phyloP scores from a whole-genome alignment of 2,329 filamentous ascomycete species.

The Didymosphaeria variabile region DNA sequence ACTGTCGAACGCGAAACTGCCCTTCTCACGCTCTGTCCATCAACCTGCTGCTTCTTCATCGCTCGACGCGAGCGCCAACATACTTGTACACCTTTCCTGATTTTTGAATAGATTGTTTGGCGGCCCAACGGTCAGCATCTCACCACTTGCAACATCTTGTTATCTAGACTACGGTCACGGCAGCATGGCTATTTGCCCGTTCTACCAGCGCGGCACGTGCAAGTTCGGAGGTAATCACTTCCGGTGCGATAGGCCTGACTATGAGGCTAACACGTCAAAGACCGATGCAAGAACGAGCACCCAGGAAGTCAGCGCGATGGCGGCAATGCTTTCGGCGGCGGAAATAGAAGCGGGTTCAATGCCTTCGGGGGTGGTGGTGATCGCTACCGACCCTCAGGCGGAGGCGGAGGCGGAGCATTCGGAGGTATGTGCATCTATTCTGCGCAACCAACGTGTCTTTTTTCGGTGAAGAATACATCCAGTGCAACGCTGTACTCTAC shows the following conservation, averaged over 20 bases:
- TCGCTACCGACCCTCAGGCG: constrained; percentile 42
- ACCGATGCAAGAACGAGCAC: constrained; percentile 68
- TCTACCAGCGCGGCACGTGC: constrained; percentile 72
- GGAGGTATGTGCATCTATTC: constrained; percentile 46
- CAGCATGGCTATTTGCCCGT: constrained; percentile 65
- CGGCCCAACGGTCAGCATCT: background rate
- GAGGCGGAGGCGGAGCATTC: constrained; percentile 41
- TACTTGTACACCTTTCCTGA: background rate
- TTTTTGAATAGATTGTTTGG: constrained; percentile 23
- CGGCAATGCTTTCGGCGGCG: constrained; percentile 54
- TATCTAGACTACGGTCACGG: constrained; percentile 5
- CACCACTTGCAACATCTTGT: background rate
- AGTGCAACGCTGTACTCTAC: background rate
- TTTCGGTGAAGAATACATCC: background rate
- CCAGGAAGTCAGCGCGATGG: constrained; percentile 53
- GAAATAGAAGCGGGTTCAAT: constrained; percentile 11
- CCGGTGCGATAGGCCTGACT: background rate
- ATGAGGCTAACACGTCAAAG: constrained; percentile 49
- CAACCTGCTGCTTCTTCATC: constrained; percentile 1
- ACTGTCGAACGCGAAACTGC: background rate
- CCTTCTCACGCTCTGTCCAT: background rate
- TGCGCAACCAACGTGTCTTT: background rate
- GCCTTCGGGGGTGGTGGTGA: constrained; percentile 31
- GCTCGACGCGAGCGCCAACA: constrained; percentile 3
- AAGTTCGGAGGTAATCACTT: constrained; percentile 65